These are phyloP conservation scores for Dioscorea dumetorum DNA, from an alignment of 106 monocot species.

Conservation along the genomic window DNA sequence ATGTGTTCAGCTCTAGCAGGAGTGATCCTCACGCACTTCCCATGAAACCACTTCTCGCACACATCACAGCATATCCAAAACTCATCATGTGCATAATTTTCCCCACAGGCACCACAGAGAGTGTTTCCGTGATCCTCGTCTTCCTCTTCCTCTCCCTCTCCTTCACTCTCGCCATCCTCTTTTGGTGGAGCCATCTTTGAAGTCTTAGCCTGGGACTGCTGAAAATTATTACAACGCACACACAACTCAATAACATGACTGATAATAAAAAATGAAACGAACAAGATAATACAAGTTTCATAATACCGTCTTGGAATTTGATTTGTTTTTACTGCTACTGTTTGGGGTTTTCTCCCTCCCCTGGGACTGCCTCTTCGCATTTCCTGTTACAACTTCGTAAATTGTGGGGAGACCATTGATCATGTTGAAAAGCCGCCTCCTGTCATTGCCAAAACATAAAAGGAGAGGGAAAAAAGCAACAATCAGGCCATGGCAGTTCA, in stretches of 20 bases:
- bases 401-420: slow-evolving; percentile 75
- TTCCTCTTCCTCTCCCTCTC: slow-evolving; percentile 41
- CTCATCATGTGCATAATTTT: slow-evolving; percentile 59
- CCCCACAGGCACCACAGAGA: slow-evolving; percentile 69
- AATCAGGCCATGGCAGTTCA: background rate
- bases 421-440: slow-evolving; percentile 68
- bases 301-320: slow-evolving; percentile 42
- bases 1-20: slow-evolving; percentile 87
- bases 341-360: slow-evolving; percentile 72
- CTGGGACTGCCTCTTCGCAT: slow-evolving; percentile 49
- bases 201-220: slow-evolving; percentile 33
- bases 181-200: slow-evolving; percentile 42
- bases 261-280: background rate
- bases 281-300: background rate
- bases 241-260: background rate
- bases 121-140: slow-evolving; percentile 78
- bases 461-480: background rate
- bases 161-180: slow-evolving; percentile 42
- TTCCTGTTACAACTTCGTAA: slow-evolving; percentile 67
- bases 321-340: slow-evolving; percentile 64
- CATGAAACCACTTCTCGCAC: slow-evolving; percentile 92
- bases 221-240: slow-evolving; percentile 27
- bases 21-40: slow-evolving; percentile 79
- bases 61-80: slow-evolving; percentile 93
- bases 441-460: slow-evolving; percentile 11